Evolutionary conservation across 2,329 filamentous ascomycete species (phyloP).

Genomic region (Diplocarpon rosae): DNA sequence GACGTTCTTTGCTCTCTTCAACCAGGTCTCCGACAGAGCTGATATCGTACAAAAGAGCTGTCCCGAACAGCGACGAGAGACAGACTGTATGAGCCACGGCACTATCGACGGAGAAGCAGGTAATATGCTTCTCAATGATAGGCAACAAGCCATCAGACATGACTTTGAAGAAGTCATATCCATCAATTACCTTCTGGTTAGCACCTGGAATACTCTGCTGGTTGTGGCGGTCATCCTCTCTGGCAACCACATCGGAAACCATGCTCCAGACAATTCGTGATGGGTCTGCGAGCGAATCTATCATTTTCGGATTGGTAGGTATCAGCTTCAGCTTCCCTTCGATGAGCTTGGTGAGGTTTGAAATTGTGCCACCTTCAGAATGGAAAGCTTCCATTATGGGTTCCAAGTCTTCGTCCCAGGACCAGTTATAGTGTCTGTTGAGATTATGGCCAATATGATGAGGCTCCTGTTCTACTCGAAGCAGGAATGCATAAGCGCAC

Average conservation of each 20-base stretch:
- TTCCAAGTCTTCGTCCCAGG: slow-evolving; percentile 24
- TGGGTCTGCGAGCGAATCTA: slow-evolving; percentile 23
- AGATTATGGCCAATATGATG: slow-evolving; percentile 26
- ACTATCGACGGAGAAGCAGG: slow-evolving; percentile 37
- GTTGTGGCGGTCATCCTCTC: background rate
- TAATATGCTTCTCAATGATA: slow-evolving; percentile 45
- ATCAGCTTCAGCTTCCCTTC: slow-evolving; percentile 32
- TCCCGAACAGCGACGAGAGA: slow-evolving; percentile 35
- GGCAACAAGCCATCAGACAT: slow-evolving; percentile 33
- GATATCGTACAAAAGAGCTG: slow-evolving; percentile 27
- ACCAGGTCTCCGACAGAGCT: slow-evolving; percentile 14
- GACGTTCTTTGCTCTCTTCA: slow-evolving; percentile 21
- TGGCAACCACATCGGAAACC: slow-evolving; percentile 14
- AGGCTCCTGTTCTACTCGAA: slow-evolving; percentile 26
- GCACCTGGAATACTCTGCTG: slow-evolving; percentile 22
- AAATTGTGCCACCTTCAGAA: slow-evolving; percentile 33
- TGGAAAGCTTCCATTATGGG: slow-evolving; percentile 21
- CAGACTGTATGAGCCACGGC: slow-evolving; percentile 31
- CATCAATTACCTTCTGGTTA: slow-evolving; percentile 30
- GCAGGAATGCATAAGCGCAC: slow-evolving; percentile 32
- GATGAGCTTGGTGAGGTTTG: slow-evolving; percentile 34
- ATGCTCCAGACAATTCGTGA: slow-evolving; percentile 18
- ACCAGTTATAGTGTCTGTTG: slow-evolving; percentile 32
- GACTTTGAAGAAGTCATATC: slow-evolving; percentile 34
- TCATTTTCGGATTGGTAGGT: slow-evolving; percentile 36